These are phyloP conservation scores for Candida coleopterorum DNA, from an alignment of 805 yeast genomes.

Conservation along the genomic window DNA sequence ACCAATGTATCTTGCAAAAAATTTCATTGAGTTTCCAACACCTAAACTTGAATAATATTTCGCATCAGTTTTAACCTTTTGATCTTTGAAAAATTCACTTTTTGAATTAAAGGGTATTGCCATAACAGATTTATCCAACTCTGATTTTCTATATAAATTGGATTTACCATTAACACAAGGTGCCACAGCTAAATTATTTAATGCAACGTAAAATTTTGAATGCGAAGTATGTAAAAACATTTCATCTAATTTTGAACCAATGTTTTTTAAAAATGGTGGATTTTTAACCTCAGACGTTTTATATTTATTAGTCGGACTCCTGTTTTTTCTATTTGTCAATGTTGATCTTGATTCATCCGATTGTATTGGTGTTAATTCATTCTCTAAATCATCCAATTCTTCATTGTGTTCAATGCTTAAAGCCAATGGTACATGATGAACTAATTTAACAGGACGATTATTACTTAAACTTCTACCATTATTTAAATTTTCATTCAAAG, in stretches of 20 bases:
- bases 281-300: neutral
- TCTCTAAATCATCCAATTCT: constrained; percentile 8
- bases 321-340: constrained; percentile 3
- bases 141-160: constrained; percentile 66
- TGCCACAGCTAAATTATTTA: constrained; percentile 69
- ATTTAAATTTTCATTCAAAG: constrained; percentile 45
- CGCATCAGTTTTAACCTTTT: constrained; percentile 27
- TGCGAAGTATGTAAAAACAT: constrained; percentile 82
- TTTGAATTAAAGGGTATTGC: constrained; percentile 18
- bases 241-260: constrained; percentile 74
- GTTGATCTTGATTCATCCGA: constrained; percentile 8
- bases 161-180: constrained; percentile 93
- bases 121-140: constrained; percentile 53
- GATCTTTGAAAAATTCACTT: constrained; percentile 28
- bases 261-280: constrained; percentile 16
- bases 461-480: constrained; percentile 36
- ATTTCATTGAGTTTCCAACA: constrained; percentile 51
- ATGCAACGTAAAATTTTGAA: constrained; percentile 76
- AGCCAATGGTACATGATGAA: constrained; percentile 81
- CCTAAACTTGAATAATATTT: constrained; percentile 22
- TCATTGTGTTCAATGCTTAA: constrained; percentile 24
- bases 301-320: neutral
- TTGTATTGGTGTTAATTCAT: constrained; percentile 15
- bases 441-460: constrained; percentile 51
- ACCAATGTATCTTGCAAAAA: constrained; percentile 78